Evolutionary conservation across 2,329 filamentous ascomycete species (phyloP).

Genomic region (Thielaviopsis euricoi): DNA sequence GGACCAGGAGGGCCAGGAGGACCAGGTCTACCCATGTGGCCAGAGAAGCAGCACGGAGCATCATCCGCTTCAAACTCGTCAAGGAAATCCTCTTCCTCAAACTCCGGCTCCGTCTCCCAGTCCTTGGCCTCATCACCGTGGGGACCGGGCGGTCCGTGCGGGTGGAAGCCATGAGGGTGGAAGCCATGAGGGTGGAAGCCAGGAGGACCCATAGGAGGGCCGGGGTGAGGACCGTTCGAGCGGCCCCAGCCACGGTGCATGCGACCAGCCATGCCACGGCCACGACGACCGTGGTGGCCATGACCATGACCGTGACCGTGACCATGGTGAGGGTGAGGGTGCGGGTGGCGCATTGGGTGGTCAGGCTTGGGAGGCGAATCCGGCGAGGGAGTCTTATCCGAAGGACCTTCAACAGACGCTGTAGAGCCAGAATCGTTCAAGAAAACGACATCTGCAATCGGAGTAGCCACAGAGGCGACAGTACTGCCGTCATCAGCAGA

Average conservation of each 20-base stretch:
- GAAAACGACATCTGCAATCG: background rate
- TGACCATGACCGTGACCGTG: background rate
- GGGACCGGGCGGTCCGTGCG: no score
- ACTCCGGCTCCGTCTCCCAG: no score
- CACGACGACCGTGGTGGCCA: background rate
- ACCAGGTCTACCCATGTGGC: constrained; percentile 14
- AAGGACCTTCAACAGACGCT: background rate
- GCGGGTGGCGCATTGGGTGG: background rate
- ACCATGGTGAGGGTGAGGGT: background rate
- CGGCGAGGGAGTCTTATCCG: background rate
- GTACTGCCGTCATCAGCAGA: background rate
- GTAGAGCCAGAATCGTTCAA: background rate
- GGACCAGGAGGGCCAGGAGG: constrained; percentile 16
- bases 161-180: no score
- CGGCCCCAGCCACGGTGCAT: background rate
- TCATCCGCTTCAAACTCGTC: constrained; percentile 11
- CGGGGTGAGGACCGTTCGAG: background rate
- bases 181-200: no score
- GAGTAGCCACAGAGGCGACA: background rate
- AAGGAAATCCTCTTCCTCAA: constrained; percentile 1
- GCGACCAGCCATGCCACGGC: background rate
- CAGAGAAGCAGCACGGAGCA: constrained; percentile 9
- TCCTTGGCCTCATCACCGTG: no score
- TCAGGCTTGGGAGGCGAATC: background rate
- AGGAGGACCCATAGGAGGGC: no score